Conservation (phyloP, 1,284 basidiomycete genomes). For the Peniophora sp. region DNA sequence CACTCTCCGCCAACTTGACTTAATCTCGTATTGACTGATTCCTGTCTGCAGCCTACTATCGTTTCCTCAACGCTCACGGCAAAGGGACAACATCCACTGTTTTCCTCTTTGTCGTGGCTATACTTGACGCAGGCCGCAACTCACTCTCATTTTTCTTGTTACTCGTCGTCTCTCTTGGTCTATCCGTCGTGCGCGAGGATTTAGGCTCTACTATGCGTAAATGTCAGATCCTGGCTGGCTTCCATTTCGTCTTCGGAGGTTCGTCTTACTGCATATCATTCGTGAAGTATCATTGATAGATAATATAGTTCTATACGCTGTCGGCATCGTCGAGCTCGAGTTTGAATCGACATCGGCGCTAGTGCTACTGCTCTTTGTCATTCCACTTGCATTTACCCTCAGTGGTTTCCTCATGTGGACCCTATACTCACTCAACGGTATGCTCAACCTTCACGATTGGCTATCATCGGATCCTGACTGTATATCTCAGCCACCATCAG, state of each 20-base stretch:
- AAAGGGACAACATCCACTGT: slow-evolving; percentile 67
- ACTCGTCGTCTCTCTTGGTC: slow-evolving; percentile 82
- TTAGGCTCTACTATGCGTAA: slow-evolving; percentile 74
- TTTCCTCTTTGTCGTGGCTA: slow-evolving; percentile 85
- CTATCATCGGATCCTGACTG: slow-evolving; percentile 6
- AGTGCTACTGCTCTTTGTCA: slow-evolving; percentile 77
- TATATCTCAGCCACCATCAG: slow-evolving; percentile 64
- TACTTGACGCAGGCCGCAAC: slow-evolving; percentile 90
- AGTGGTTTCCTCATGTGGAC: slow-evolving; percentile 97
- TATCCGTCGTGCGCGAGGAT: slow-evolving; percentile 78
- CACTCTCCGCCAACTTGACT: slow-evolving; percentile 3
- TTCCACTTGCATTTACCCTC: slow-evolving; percentile 90
- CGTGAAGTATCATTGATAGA: neutral
- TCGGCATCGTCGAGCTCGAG: slow-evolving; percentile 88
- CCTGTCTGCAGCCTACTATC: slow-evolving; percentile 58
- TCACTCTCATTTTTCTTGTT: slow-evolving; percentile 94
- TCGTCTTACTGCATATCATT: slow-evolving; percentile 13
- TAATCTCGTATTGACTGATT: neutral
- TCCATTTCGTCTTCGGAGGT: slow-evolving; percentile 95
- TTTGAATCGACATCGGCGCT: slow-evolving; percentile 82
- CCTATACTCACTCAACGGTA: slow-evolving; percentile 81
- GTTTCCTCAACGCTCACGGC: slow-evolving; percentile 87
- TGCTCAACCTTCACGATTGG: slow-evolving; percentile 13
- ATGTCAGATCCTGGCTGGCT: slow-evolving; percentile 68
- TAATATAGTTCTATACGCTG: slow-evolving; percentile 72